Evolutionary conservation across 2,329 filamentous ascomycete genomes (phyloP).

Genomic region (Fusarium hainanense): DNA sequence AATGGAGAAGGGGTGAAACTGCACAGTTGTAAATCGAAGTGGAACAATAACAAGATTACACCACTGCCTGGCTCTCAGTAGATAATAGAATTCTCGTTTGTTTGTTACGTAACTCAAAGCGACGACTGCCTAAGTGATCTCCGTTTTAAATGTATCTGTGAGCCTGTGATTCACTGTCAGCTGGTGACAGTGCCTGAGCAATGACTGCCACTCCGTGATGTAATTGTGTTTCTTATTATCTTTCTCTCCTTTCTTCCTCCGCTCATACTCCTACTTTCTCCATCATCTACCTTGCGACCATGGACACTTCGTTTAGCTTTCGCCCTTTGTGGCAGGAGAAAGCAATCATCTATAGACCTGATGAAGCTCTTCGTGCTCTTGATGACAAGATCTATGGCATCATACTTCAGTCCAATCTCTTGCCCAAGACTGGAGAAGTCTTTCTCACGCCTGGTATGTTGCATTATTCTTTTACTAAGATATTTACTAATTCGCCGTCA

Average conservation of each 20-base stretch:
- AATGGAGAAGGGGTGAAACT: neutral
- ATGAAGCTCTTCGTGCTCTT: slow-evolving; percentile 5
- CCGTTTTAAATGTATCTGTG: too few relatives aligned
- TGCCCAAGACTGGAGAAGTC: neutral
- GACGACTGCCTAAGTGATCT: neutral
- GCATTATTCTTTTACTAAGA: neutral
- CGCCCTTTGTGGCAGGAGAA: slow-evolving; percentile 37
- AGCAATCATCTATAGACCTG: slow-evolving; percentile 27
- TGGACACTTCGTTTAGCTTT: slow-evolving; percentile 43
- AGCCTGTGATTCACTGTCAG: neutral
- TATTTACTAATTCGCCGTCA: neutral
- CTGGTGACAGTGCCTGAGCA: neutral
- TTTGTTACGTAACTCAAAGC: neutral
- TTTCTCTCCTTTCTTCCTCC: neutral
- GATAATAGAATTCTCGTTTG: neutral
- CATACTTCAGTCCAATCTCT: neutral
- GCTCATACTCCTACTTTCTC: neutral
- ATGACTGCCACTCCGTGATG: neutral
- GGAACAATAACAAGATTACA: neutral
- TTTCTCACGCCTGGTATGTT: neutral
- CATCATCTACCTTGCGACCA: neutral
- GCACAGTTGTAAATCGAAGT: neutral
- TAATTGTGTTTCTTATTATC: neutral
- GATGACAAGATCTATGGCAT: slow-evolving; percentile 5
- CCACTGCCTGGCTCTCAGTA: neutral